Conservation (phyloP, 352 stramenopile genomes). For the Phytopythium delawarense region DNA sequence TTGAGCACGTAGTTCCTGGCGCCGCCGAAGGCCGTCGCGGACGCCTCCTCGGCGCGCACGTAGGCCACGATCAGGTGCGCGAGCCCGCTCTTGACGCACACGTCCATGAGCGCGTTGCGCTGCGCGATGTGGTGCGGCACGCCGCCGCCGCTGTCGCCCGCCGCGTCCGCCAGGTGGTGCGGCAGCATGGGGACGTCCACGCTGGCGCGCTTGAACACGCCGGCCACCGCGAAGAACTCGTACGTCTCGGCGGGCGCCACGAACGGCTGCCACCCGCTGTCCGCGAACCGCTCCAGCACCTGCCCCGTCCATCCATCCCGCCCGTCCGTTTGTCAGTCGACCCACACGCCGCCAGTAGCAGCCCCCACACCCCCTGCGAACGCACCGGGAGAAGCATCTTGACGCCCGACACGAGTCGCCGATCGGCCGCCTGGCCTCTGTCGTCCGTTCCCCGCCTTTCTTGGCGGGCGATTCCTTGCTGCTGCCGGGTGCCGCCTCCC, state of each 20-base stretch:
- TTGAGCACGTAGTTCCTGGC: conserved; percentile 67
- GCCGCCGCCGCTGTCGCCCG: conserved; percentile 12
- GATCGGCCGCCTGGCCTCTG: neutral
- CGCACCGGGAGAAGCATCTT: conserved; percentile 41
- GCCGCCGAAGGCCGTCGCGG: conserved; percentile 15
- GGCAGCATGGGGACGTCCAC: conserved; percentile 52
- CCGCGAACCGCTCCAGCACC: conserved; percentile 77
- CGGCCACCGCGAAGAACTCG: conserved; percentile 80
- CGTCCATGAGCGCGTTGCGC: conserved; percentile 71
- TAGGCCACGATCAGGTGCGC: conserved; percentile 72
- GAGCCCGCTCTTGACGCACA: conserved; percentile 67
- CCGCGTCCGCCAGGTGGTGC: conserved; percentile 16
- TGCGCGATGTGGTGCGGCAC: conserved; percentile 39
- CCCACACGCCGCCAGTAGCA: neutral
- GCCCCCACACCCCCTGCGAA: neutral
- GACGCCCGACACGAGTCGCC: neutral
- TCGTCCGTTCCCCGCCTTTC: neutral
- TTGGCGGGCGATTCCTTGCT: no score
- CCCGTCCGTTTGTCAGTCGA: neutral
- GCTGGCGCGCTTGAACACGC: conserved; percentile 60
- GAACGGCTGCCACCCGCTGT: conserved; percentile 76
- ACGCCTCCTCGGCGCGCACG: conserved; percentile 38
- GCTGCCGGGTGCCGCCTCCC: no score
- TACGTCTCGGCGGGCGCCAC: conserved; percentile 79
- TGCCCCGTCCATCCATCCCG: conserved; percentile 7